Evolutionary conservation across 371 early-diverging fungal species (phyloP).

Genomic region (Lichtheimia ramosa): DNA sequence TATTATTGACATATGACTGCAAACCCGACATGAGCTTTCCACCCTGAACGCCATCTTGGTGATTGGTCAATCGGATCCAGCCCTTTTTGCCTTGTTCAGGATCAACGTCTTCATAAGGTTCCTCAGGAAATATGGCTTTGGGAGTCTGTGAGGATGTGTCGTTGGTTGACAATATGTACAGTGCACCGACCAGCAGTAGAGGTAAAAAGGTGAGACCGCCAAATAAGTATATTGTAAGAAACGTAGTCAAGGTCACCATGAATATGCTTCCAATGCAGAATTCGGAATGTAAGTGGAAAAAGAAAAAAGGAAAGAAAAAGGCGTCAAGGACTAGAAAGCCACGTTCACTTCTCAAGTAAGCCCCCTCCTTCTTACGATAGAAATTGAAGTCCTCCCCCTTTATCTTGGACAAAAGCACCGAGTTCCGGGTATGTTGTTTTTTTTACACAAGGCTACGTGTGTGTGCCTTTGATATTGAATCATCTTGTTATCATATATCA

Average conservation of each 20-base stretch:
- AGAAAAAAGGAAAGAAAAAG: too few species aligned
- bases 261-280: too few species aligned
- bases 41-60: constrained; percentile 20
- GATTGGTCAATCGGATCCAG: constrained; percentile 36
- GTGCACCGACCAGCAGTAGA: constrained; percentile 9
- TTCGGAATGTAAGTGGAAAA: too few species aligned
- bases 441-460: too few species aligned
- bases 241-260: constrained; percentile 17
- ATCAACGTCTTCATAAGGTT: constrained; percentile 11
- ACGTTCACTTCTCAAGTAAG: too few species aligned
- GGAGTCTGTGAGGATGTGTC: background rate
- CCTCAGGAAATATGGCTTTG: constrained; percentile 9
- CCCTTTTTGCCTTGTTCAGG: constrained; percentile 29
- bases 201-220: constrained; percentile 41
- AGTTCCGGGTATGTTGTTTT: too few species aligned
- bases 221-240: constrained; percentile 24
- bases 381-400: too few species aligned
- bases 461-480: too few species aligned
- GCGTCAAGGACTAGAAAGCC: too few species aligned
- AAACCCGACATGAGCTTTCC: constrained; percentile 25
- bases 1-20: constrained; percentile 6
- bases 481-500: too few species aligned
- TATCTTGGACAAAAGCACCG: too few species aligned
- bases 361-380: too few species aligned
- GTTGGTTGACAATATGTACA: constrained; percentile 9